Evolutionary conservation across 768 basidiomycete species (phyloP), one percentile per base, ranked within the genome.

Genomic region (Tylopilus sp.): DNA sequence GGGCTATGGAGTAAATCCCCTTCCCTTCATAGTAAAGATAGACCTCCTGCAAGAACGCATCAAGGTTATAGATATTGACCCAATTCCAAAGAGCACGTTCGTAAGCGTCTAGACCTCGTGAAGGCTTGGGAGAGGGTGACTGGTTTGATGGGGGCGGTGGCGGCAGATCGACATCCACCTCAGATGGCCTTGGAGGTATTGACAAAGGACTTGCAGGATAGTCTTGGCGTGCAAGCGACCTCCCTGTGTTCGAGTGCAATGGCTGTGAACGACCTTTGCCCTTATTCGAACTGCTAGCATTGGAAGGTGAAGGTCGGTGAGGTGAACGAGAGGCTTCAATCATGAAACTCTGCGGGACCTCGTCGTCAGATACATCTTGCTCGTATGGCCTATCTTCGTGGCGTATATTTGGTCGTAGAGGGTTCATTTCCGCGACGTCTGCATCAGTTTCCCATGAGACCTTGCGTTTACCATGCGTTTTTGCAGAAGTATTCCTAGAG

Each of bases 61-160:
- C 97, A 35, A 99, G 78, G 65, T 99, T 98, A 66, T 93, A 92
- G 12, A 98, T 93, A 65, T 99, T 99, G 52, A 98, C 93, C 97
- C 97, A 99, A 51, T 90, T 88, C 97, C 97, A 99, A 43, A 98
- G 69, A 1, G 97, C 97, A 52, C 84, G 85, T 68, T 99, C 94
- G 62, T 90, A 85, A 12, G 83, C 82, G 62, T 93, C 88, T 40
- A 93, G 67, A 9, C 90, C 87, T 45, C 82, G 79, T 78, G 84
- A 80, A 39, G 72, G 75, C 53, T 74, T 81, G 18, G 70, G 61
- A 39, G 59, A 59, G 23, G 51, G 20, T 20, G 58, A 57, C 11
- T 51, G 61, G 50, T 60, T 60, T 39, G 63, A 60, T 20, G 57
- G 56, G 8, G 57, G 44, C 20, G 48, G 63, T 15, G 48, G 61